Conservation (phyloP, 2,329 filamentous ascomycete species). For the Talaromyces amestolkiae region DNA sequence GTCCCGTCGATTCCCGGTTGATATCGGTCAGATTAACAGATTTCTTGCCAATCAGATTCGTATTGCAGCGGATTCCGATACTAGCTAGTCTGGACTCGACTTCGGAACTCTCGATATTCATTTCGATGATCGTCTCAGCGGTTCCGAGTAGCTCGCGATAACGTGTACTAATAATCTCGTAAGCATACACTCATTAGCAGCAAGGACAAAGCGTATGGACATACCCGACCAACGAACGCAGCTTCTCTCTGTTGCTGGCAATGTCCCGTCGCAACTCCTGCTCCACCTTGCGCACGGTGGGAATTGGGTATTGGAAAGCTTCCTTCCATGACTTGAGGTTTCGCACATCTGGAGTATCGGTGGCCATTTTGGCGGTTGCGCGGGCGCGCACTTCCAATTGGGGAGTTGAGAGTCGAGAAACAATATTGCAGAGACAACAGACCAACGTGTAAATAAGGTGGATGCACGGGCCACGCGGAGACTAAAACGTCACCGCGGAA, state of each 20-base stretch:
- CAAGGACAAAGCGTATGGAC: slow-evolving; percentile 22
- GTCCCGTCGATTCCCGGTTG: slow-evolving; percentile 34
- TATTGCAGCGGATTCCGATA: slow-evolving; percentile 76
- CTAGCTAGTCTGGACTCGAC: slow-evolving; percentile 69
- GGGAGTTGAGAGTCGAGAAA: background rate
- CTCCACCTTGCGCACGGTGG: slow-evolving; percentile 61
- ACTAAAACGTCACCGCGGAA: slow-evolving; percentile 5
- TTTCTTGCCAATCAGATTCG: slow-evolving; percentile 66
- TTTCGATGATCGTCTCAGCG: slow-evolving; percentile 87
- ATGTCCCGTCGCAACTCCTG: slow-evolving; percentile 62
- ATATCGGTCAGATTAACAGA: slow-evolving; percentile 56
- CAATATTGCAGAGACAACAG: no score
- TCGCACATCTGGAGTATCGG: slow-evolving; percentile 56
- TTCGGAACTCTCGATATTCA: slow-evolving; percentile 73
- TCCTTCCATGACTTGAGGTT: slow-evolving; percentile 63
- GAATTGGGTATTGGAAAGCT: slow-evolving; percentile 65
- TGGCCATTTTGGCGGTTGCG: slow-evolving; percentile 45
- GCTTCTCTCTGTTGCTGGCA: slow-evolving; percentile 63
- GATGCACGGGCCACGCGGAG: slow-evolving; percentile 19
- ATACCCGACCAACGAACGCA: slow-evolving; percentile 65
- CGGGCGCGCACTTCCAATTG: background rate
- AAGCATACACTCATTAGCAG: background rate
- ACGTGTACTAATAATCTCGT: slow-evolving; percentile 51
- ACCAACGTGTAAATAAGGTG: slow-evolving; percentile 1
- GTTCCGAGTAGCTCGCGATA: slow-evolving; percentile 91